These are phyloP conservation scores for Cryphonectria parasitica DNA, from an alignment of 2,329 filamentous ascomycete genomes.

Conservation along the genomic window DNA sequence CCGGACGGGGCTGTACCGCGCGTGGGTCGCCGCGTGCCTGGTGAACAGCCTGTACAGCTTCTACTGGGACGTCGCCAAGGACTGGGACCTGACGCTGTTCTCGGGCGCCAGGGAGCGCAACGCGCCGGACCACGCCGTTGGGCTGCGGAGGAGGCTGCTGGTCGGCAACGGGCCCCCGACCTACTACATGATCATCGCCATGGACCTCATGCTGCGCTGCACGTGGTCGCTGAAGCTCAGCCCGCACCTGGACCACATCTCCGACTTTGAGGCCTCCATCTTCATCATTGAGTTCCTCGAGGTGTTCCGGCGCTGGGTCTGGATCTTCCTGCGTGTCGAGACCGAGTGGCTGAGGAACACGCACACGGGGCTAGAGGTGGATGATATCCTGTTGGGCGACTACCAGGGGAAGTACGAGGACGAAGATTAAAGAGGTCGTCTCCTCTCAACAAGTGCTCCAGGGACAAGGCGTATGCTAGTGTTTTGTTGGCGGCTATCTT, in stretches of 20 bases:
- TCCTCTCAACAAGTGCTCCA: not conserved
- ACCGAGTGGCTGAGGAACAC: slow-evolving; percentile 79
- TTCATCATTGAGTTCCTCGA: slow-evolving; percentile 88
- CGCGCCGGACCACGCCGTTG: slow-evolving; percentile 71
- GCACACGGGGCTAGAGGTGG: slow-evolving; percentile 60
- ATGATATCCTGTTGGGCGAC: slow-evolving; percentile 77
- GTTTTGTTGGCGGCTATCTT: not conserved
- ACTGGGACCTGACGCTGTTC: slow-evolving; percentile 93
- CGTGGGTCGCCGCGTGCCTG: slow-evolving; percentile 74
- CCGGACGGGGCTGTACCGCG: slow-evolving; percentile 51
- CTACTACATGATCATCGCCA: slow-evolving; percentile 80
- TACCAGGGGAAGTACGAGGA: slow-evolving; percentile 67
- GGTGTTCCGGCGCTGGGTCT: slow-evolving; percentile 87
- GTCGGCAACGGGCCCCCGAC: slow-evolving; percentile 68
- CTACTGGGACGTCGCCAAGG: slow-evolving; percentile 96
- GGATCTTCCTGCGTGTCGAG: slow-evolving; percentile 96
- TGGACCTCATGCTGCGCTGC: slow-evolving; percentile 82
- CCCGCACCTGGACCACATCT: slow-evolving; percentile 79
- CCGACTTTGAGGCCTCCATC: slow-evolving; percentile 85
- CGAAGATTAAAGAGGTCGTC: slow-evolving; percentile 39
- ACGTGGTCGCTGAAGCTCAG: slow-evolving; percentile 91
- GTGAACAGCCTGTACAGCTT: slow-evolving; percentile 94
- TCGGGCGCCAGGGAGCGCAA: slow-evolving; percentile 60
- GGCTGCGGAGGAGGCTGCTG: slow-evolving; percentile 73
- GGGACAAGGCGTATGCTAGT: not conserved